phyloP scores from a whole-genome alignment of 2,329 filamentous ascomycete genomes.

The Salinomyces thailandicus region DNA sequence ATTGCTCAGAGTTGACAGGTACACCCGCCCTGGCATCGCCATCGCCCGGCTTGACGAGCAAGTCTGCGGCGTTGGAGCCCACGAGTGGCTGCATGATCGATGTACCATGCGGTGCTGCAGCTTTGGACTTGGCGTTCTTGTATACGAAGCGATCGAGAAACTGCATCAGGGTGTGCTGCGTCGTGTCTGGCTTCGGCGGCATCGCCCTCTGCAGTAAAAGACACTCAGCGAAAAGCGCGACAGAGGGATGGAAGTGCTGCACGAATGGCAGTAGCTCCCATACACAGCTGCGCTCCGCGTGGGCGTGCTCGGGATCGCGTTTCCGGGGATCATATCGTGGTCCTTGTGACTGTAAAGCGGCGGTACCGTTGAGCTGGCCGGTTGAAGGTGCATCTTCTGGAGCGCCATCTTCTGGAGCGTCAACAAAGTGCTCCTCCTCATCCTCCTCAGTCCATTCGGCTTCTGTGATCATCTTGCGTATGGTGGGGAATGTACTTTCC shows the following conservation, averaged over 20 bases:
- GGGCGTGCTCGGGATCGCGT: conserved; percentile 80
- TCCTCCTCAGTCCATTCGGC: conserved; percentile 69
- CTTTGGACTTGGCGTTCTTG: conserved; percentile 68
- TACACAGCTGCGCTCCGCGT: conserved; percentile 83
- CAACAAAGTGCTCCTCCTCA: conserved; percentile 58
- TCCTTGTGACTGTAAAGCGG: conserved; percentile 3
- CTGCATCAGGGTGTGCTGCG: conserved; percentile 81
- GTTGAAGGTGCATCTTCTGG: conserved; percentile 27
- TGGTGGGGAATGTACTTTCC: conserved; percentile 65
- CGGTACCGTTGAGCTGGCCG: conserved; percentile 9
- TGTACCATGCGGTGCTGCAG: conserved; percentile 53
- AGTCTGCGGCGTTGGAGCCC: conserved; percentile 48
- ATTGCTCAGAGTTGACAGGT: conserved; percentile 73
- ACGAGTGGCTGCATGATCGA: conserved; percentile 96
- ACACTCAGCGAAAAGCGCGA: conserved; percentile 68
- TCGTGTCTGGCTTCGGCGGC: conserved; percentile 80
- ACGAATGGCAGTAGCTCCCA: conserved; percentile 83
- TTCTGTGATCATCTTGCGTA: conserved; percentile 67
- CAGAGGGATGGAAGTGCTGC: conserved; percentile 84
- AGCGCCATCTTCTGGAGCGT: conserved; percentile 48
- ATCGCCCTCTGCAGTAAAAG: conserved; percentile 59
- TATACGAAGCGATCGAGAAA: conserved; percentile 99
- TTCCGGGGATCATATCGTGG: conserved; percentile 72
- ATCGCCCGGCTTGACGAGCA: conserved; percentile 51
- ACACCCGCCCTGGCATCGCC: conserved; percentile 47